phyloP scores from a whole-genome alignment of 2,329 filamentous ascomycete genomes.

The Fusarium pilosicola region DNA sequence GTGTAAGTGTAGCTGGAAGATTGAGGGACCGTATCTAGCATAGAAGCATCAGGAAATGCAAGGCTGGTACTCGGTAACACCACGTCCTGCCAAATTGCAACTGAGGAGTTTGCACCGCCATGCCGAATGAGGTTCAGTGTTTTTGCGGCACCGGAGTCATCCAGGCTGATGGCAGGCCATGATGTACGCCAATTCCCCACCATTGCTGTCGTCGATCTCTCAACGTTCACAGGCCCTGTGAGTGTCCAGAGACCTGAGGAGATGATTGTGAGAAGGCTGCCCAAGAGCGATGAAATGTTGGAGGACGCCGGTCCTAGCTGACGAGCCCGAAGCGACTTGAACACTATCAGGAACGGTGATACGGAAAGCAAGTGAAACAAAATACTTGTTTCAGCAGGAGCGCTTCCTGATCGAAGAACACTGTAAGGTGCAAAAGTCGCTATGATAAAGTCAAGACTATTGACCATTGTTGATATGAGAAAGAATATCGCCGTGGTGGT shows the following conservation, averaged over 20 bases:
- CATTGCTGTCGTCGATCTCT: background rate
- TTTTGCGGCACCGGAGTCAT: background rate
- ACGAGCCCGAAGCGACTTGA: background rate
- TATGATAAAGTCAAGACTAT: background rate
- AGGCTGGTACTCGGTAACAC: rapidly evolving
- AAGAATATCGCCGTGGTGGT: background rate
- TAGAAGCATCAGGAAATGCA: background rate
- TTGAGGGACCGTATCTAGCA: rapidly evolving
- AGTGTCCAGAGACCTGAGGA: background rate
- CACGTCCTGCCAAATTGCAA: background rate
- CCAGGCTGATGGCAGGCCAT: rapidly evolving
- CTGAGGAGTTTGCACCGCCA: background rate
- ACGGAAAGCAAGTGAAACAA: background rate
- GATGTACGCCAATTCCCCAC: background rate
- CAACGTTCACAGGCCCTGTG: background rate
- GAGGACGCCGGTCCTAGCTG: background rate
- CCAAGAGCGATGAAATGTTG: background rate
- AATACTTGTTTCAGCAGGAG: background rate
- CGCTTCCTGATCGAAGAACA: background rate
- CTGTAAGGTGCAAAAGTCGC: background rate
- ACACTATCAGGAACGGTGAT: rapidly evolving
- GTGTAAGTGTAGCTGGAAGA: background rate
- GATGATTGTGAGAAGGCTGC: background rate
- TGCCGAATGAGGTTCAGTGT: background rate
- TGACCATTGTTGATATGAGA: background rate